These are phyloP conservation scores for Globisporangium mamillatum DNA, from an alignment of 352 stramenopile genomes.

Conservation along the genomic window DNA sequence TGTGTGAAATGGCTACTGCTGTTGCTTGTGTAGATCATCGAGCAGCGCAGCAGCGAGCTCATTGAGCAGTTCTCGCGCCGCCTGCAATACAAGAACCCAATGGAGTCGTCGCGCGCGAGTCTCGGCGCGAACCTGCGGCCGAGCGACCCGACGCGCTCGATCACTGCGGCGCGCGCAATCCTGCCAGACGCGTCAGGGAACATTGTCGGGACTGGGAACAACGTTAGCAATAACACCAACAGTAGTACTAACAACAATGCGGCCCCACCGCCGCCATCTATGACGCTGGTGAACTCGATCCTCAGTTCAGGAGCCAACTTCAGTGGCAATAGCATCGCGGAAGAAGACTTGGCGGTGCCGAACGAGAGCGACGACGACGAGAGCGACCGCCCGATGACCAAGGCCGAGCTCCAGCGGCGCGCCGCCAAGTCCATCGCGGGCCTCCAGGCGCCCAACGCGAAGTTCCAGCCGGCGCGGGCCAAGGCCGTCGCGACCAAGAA, in stretches of 20 bases:
- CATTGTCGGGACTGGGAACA: neutral
- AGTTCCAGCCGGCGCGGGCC: conserved; percentile 10
- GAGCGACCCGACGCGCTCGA: conserved; percentile 61
- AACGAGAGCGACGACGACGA: conserved; percentile 64
- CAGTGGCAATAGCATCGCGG: conserved; percentile 33
- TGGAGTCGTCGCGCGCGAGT: conserved; percentile 45
- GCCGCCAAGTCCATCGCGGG: conserved; percentile 49
- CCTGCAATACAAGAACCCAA: conserved; percentile 68
- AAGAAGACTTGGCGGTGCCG: conserved; percentile 36
- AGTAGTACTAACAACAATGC: neutral
- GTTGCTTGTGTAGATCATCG: conserved; percentile 53
- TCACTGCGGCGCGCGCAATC: conserved; percentile 41
- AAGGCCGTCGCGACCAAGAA: conserved; percentile 28
- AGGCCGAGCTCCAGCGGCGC: conserved; percentile 57
- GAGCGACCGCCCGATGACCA: conserved; percentile 55
- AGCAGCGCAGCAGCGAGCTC: conserved; percentile 75
- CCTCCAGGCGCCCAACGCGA: conserved; percentile 35
- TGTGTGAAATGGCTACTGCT: neutral
- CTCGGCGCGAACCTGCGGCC: conserved; percentile 63
- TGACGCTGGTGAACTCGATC: conserved; percentile 7
- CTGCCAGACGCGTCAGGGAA: conserved; percentile 32
- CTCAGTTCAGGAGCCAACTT: conserved; percentile 10
- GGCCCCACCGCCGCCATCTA: conserved; percentile 12
- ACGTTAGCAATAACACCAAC: neutral
- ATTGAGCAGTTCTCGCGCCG: conserved; percentile 74